phyloP scores from a whole-genome alignment of 805 yeast species.

The Wickerhamiella australiensis region DNA sequence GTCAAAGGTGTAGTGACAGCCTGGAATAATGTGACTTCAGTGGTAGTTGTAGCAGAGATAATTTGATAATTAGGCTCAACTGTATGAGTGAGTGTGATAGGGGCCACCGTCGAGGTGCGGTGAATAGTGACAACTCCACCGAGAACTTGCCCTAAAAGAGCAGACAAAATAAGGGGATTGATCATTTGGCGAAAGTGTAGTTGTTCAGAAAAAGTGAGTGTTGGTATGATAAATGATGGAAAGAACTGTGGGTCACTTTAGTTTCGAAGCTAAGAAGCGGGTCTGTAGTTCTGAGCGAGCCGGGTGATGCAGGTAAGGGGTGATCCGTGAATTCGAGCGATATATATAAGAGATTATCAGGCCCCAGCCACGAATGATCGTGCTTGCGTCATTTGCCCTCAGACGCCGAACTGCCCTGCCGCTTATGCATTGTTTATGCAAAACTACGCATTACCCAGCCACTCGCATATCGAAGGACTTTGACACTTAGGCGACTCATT shows the following conservation, averaged over 20 bases:
- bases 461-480: neutral
- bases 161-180: conserved; percentile 6
- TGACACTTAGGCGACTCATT: neutral
- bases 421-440: neutral
- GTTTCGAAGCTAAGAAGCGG: neutral
- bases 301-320: neutral
- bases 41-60: conserved; percentile 18
- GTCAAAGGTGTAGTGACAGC: conserved; percentile 27
- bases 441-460: neutral
- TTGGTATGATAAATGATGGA: neutral
- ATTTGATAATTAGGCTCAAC: conserved; percentile 15
- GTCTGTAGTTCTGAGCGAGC: neutral
- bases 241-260: neutral
- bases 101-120: conserved; percentile 4
- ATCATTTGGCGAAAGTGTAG: conserved; percentile 3
- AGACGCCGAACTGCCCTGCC: neutral
- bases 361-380: neutral
- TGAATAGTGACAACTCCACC: conserved; percentile 11
- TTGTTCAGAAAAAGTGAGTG: neutral
- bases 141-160: neutral
- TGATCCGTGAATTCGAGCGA: neutral
- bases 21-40: conserved; percentile 23
- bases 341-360: neutral
- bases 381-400: neutral
- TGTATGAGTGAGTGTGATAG: conserved; percentile 8